Evolutionary conservation across 768 basidiomycete genomes (phyloP), one percentile per base, ranked within the genome.

Genomic region (Suillus discolor): DNA sequence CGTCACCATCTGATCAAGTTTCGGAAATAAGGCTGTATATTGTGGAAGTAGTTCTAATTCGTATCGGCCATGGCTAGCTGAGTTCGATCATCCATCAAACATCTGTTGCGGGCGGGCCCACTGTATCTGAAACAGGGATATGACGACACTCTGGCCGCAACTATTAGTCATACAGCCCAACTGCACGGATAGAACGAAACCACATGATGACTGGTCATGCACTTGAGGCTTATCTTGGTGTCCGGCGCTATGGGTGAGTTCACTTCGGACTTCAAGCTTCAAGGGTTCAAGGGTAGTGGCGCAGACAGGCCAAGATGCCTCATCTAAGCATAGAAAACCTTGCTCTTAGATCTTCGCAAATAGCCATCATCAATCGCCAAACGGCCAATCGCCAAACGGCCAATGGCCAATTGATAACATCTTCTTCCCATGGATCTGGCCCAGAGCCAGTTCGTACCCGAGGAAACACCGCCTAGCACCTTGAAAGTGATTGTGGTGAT

Each of bases 171-270:
- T 47, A 61, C 61, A 62, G 23, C 61, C 34, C 20, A 25, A 44
- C 31, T 18, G 12, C 12, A 38, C 38, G 47, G 20, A 49, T 12
- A 15, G 61, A 44, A 34, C 34, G 31, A 12, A 34, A 9, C 18
- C n/a, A 12, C 11, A 45, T 47, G 44, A 7, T 20, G 8, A 44
- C 42, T 4, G 11, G 11, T 62, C 25, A 41, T 42, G 2, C 42
- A 63, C n/a, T 49, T 20, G 44, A n/a, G 44, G 8, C 44, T 45
- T 39, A 62, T 15, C 62, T 63, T 34, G 54, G n/a, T 20, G 36
- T 62, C 49, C 25, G 49, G 34, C 25, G 38, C 42, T 42, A 62
- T 62, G 41, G 53, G 65, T 9, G 9, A 62, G 28, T 53, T 62
- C 23, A 23, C 20, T 0, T 9, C 4, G 8, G 31, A 49, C 41